Evolutionary conservation across 2,329 filamentous ascomycete genomes (phyloP).

Genomic region (Elsinoe australis): DNA sequence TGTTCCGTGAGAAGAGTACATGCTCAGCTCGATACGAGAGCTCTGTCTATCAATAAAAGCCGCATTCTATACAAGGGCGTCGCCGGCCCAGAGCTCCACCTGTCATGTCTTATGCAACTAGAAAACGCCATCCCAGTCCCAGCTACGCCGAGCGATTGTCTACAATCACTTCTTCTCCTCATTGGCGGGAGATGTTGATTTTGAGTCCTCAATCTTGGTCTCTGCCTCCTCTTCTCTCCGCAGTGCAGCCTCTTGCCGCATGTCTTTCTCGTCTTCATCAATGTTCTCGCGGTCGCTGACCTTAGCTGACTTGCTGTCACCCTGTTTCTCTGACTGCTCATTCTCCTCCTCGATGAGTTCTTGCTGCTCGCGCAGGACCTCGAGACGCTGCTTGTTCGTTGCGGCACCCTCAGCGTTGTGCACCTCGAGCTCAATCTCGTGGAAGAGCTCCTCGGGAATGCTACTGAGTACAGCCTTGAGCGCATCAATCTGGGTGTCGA

Average conservation of each 20-base stretch:
- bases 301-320: constrained; percentile 46
- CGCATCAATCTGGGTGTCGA: constrained; percentile 84
- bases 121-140: not conserved
- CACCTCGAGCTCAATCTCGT: constrained; percentile 98
- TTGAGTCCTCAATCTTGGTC: constrained; percentile 4
- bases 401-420: constrained; percentile 94
- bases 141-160: not conserved
- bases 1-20: too few relatives aligned
- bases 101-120: not conserved
- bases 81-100: not conserved
- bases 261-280: constrained; percentile 71
- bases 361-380: constrained; percentile 97
- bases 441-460: constrained; percentile 96
- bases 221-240: constrained; percentile 24
- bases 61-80: constrained; percentile 13
- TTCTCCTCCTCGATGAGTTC: constrained; percentile 97
- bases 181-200: too few relatives aligned
- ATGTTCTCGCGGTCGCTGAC: constrained; percentile 80
- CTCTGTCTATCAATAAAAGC: constrained; percentile 2
- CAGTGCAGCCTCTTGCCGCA: constrained; percentile 26
- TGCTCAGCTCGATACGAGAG: not conserved
- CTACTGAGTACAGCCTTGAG: constrained; percentile 85
- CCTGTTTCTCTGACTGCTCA: constrained; percentile 76
- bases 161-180: constrained; percentile 10
- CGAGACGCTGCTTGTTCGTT: constrained; percentile 97